Evolutionary conservation across 176 grass and related monocot genomes (phyloP).

Genomic region (Bolboschoenus planiculmis): DNA sequence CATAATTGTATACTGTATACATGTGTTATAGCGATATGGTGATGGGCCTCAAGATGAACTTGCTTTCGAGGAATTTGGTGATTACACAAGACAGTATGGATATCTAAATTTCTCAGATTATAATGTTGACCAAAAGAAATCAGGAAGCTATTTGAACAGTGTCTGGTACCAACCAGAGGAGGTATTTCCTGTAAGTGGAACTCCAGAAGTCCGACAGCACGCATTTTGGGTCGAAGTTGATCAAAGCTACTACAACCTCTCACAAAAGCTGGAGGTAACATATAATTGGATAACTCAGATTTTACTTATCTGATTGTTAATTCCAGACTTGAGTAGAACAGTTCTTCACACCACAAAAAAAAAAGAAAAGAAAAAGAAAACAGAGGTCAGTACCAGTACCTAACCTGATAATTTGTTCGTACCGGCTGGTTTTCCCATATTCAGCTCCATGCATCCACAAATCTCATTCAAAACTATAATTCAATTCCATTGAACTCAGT

Average conservation of each 20-base stretch:
- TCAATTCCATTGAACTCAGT: not conserved
- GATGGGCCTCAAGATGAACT: conserved; percentile 35
- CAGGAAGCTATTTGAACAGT: conserved; percentile 35
- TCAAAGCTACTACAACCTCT: conserved; percentile 24
- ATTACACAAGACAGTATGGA: conserved; percentile 43
- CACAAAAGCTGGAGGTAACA: conserved; percentile 19
- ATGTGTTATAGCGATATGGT: conserved; percentile 30
- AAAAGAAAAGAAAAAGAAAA: too few relatives aligned
- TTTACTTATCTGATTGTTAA: not conserved
- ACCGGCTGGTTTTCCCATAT: not conserved
- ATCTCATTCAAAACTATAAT: not conserved
- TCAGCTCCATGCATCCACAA: too few relatives aligned
- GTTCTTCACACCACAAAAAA: too few relatives aligned
- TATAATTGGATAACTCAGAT: not conserved
- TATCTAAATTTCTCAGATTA: conserved; percentile 44
- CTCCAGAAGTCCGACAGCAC: conserved; percentile 33
- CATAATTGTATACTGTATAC: not conserved
- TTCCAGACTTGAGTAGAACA: not conserved
- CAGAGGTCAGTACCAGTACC: not conserved
- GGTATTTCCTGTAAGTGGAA: conserved; percentile 34
- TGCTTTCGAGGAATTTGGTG: conserved; percentile 38
- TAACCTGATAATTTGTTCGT: not conserved
- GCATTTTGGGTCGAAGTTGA: conserved; percentile 39
- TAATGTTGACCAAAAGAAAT: not conserved
- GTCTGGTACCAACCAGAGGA: conserved; percentile 62